Base-by-base conservation (phyloP, 257 asterid species). In the Scutellaria barbata region DNA sequence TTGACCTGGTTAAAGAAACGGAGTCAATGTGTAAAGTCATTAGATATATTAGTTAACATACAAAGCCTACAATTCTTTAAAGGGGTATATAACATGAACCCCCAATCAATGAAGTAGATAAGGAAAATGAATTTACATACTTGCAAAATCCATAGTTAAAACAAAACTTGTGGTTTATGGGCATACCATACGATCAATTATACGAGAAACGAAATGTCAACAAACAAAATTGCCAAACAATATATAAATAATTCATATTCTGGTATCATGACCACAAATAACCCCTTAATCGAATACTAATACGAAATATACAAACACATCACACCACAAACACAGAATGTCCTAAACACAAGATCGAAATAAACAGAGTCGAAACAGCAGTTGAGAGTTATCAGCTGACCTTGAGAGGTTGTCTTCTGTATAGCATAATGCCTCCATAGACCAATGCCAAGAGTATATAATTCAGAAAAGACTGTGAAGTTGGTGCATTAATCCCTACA, bases 381-480 rank as follows among this genome's bases (percentile, higher is more conserved):
- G 12, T 5, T 55, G 41, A 66, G 60, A 17, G 10, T 6, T 14
- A 65, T 8, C 30, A 53, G 30, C 84, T 75, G 43, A 90, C 98
- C 98, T 92, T 90, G 79, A 90, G 88, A 17, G 89, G 80, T 53
- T 88, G 56, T 77, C 87, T 68, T 81, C 96, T 75, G 77, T 77
- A 85, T 41, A 92, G 71, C 93, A 90, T 67, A 72, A 82, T 63
- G 66, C 86, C 77, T 66, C 98, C 98, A 80, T 90, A 90, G 20
- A 85, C 77, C 74, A 92, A 75, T 22, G 92, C 93, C 90, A 92
- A 82, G 5, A 90, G 77, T 30, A 83, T 82, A 78, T 92, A 92
- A 78, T 92, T 92, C 52, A 92, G 69, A 73, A 92, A 88, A 33
- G 98, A 92, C 82, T 92, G 98, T 10, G 98, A 92, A 3, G 98